Base-by-base conservation (phyloP, 1,284 basidiomycete species). In the Cerrena zonata region DNA sequence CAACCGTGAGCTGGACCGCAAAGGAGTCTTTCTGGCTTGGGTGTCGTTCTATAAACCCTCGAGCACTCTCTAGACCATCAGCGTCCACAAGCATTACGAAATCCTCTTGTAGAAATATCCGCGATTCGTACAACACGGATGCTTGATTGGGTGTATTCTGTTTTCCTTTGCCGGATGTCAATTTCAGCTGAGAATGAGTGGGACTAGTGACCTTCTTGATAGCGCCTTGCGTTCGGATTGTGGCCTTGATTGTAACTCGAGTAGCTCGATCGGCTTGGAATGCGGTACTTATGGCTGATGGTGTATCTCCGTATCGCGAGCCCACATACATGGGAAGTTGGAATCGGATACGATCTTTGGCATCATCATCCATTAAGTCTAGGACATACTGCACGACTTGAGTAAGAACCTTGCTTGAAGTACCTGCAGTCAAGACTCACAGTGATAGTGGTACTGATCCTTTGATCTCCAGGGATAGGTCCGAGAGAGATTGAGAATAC, bases 401-500 rank as follows among this genome's bases (percentile, higher is more conserved):
- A n/a, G n/a, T n/a, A n/a, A n/a, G n/a, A n/a, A n/a, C n/a, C n/a
- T n/a, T n/a, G n/a, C n/a, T n/a, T n/a, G n/a, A n/a, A n/a, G n/a
- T n/a, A n/a, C n/a, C n/a, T n/a, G n/a, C n/a, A n/a, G 30, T 34
- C 15, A 15, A n/a, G 30, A 60, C 73, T 39, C 56, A 80, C 79
- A 27, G 71, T 72, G 18, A 79, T 40, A 30, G 64, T 67, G 0
- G 71, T 69, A 19, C 61, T 67, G 2, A 80, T 70, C 2, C 57
- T 70, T 36, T 71, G 58, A 4, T 55, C 51, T 1, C 72, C 64
- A 22, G 75, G 73, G 42, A 82, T 71, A 1, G 73, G 71, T 4
- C 80, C 80, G 4, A 82, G 57, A 2, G 79, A 80, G 25, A 82
- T 77, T 0, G 72, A 77, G 58, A 82, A 82, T 44, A 79, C 80